These are phyloP conservation scores for Astrocystis sublimbata DNA, from an alignment of 495 filamentous ascomycete genomes.

Conservation along the genomic window DNA sequence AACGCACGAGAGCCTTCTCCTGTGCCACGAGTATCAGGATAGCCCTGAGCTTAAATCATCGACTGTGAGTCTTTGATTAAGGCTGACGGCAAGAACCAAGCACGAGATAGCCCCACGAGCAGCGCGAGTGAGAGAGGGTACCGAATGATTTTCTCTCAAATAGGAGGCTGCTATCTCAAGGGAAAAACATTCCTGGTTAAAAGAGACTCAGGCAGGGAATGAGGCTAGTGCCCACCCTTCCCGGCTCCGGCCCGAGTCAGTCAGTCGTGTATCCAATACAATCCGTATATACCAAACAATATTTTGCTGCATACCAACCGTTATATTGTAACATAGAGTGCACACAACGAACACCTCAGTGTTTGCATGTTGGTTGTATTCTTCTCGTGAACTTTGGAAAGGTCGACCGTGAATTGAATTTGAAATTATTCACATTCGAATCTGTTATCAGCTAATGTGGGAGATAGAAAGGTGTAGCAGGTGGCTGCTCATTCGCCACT, in stretches of 20 bases:
- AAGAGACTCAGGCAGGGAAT: not conserved
- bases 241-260: not conserved
- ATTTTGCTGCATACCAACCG: constrained; percentile 5
- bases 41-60: not conserved
- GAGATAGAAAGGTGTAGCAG: no score
- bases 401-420: no score
- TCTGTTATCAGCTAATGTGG: no score
- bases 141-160: constrained; percentile 17
- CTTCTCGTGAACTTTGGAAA: no score
- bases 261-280: constrained; percentile 29
- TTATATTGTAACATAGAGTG: no score
- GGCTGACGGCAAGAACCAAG: not conserved
- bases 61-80: not conserved
- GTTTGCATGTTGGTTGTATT: no score
- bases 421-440: no score
- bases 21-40: not conserved
- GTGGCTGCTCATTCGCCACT: not conserved
- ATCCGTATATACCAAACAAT: constrained; percentile 24
- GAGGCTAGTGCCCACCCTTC: not conserved
- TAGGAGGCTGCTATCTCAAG: not conserved
- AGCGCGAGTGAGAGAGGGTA: constrained; percentile 10
- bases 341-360: no score
- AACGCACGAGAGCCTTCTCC: not conserved
- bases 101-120: not conserved
- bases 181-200: not conserved